Evolutionary conservation across 768 basidiomycete genomes (phyloP), one percentile per base, ranked within the genome.

Genomic region (Coprinopsis cinerea): DNA sequence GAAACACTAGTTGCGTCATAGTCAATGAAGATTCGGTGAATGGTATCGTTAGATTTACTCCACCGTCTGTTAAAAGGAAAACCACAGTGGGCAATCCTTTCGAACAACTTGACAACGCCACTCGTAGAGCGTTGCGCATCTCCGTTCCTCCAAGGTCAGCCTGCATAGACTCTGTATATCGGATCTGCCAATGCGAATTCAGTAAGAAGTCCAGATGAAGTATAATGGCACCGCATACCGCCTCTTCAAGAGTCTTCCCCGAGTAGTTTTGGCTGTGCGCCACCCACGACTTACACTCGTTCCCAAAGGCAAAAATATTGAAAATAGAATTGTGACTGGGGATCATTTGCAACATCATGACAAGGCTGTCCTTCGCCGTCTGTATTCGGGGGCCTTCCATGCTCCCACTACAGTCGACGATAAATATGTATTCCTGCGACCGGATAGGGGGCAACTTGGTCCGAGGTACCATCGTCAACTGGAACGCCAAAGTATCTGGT

Each of bases 61-160:
- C 61, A 15, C 82, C 82, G 49, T 82, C 83, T 1, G 83, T 85
- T 25, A 85, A 63, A 13, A 83, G 59, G 52, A 84, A 81, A 6
- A 81, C 59, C 6, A 65, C 71, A 0, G 77, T 76, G 1, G 81
- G 69, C 1, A 70, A 66, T 24, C 58, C 52, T 10, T 34, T 30
- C 7, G 17, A 59, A 4, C 77, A 70, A 4, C 58, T 58, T 1
- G 46, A 24, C n/a, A 81, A 66, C 20, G 73, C 72, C 1, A 43
- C 23, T 3, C 59, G 47, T 22, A 84, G 59, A 0, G 79, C 82
- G 0, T 15, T 9, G 0, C 60, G 39, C 6, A 79, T 73, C 42
- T 82, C 71, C 1, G 83, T 83, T 1, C 81, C 82, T 1, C 76
- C 76, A 35, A 59, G 62, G 57, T 77, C 35, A 0, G 77, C 74